Evolutionary conservation across 2,329 filamentous ascomycete genomes (phyloP).

Genomic region (Aspergillus pseudoterreus): DNA sequence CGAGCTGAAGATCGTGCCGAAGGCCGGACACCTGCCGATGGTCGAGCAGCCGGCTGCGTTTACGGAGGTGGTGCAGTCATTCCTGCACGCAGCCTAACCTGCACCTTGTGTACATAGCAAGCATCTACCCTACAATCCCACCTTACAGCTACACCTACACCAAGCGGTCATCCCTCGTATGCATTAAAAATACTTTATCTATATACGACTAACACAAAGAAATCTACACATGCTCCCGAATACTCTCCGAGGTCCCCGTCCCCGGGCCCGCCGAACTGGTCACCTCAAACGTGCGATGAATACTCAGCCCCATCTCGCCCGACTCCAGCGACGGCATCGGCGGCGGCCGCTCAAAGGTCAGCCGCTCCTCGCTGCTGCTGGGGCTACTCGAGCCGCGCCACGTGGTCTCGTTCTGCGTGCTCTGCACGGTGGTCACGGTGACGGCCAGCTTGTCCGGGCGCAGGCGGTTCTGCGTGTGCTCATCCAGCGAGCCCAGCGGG

Average conservation of each 20-base stretch:
- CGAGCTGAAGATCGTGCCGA: constrained; percentile 62
- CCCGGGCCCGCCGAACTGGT: constrained; percentile 10
- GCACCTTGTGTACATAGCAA: neutral
- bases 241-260: neutral
- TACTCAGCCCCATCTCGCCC: constrained; percentile 21
- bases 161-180: neutral
- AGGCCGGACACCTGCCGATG: constrained; percentile 80
- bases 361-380: constrained; percentile 26
- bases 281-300: constrained; percentile 29
- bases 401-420: constrained; percentile 13
- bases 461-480: constrained; percentile 12
- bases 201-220: neutral
- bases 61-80: constrained; percentile 58
- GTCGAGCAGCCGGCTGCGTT: constrained; percentile 69
- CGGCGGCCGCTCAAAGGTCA: constrained; percentile 18
- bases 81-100: constrained; percentile 39
- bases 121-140: no score
- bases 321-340: constrained; percentile 2
- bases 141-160: neutral
- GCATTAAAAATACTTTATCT: neutral
- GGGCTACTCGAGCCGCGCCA: constrained; percentile 18
- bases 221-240: constrained; percentile 1
- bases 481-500: constrained; percentile 26
- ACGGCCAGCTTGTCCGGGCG: constrained; percentile 28
- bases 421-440: constrained; percentile 28